Evolutionary conservation across 2,329 filamentous ascomycete species (phyloP), one percentile per base, ranked within the genome.

Genomic region (Incumbomyces delicatus): DNA sequence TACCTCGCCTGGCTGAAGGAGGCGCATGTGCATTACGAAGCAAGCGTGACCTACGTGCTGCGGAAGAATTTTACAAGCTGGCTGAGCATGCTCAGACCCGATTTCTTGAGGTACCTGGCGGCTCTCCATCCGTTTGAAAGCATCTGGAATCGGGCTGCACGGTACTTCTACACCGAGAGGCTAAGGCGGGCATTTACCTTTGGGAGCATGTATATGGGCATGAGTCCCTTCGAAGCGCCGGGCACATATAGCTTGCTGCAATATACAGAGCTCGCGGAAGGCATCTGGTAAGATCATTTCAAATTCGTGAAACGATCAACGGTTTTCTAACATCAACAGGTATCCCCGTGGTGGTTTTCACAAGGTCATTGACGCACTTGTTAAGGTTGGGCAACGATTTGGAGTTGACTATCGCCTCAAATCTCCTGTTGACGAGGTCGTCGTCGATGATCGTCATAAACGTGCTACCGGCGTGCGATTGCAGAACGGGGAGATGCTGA

Each of bases 141-240:
- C 55, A 83, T 86, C 13, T 87, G 81, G 68, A 69, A 69, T 6
- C 66, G 84, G 22, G 78, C 81, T 2, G 69, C 75, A 20, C 73
- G 72, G 50, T 87, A 87, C 57, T 87, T 87, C 61, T 74, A 70
- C 69, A 81, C 80, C 0, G 83, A 87, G 58, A 69, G 82, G 48
- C 59, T 87, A 57, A 69, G 83, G 50, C 67, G 82, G 20, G 82
- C 83, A 0, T 87, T 87, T 53, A 87, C 83, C 0, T 87, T 87
- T 63, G 82, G 78, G 17, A 86, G 80, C 56, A 88, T 87, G 83
- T 87, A 88, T 58, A 83, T 87, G 79, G 84, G 84, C 0, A 87
- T 87, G 83, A 80, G 74, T 46, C 84, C 84, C 0, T 87, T 83
- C 59, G 81, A 85, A 58, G 83, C 84, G 0, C 84, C 83, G 0